A percentile compares a stretch with the other conserved stretches of the same genome.
These are phyloP conservation scores for Chlorella vulgaris DNA, from an alignment of 139 green algal genomes.

Conservation along the genomic window DNA sequence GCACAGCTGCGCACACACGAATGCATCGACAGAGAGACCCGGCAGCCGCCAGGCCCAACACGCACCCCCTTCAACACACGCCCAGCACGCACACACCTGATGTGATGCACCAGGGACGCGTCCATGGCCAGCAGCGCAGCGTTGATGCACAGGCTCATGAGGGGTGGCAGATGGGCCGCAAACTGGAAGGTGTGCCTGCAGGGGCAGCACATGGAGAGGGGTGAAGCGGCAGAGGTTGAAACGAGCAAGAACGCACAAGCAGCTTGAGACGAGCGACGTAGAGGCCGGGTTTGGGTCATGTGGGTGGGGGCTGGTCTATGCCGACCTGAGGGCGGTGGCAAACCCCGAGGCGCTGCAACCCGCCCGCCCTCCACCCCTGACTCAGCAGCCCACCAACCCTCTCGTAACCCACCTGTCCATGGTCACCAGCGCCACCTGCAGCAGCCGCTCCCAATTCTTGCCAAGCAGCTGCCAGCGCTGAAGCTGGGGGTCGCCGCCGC, in stretches of 20 bases:
- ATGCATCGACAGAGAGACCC: too few relatives aligned
- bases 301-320: too few relatives aligned
- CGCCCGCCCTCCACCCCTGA: background rate
- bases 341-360: too few relatives aligned
- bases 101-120: conserved; percentile 44
- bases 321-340: too few relatives aligned
- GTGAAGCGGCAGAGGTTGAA: background rate
- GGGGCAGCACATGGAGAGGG: too few relatives aligned
- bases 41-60: background rate
- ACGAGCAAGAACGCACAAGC: background rate
- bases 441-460: conserved; percentile 50
- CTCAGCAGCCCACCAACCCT: background rate
- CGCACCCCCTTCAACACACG: background rate
- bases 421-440: conserved; percentile 44
- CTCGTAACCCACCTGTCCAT: conserved; percentile 33
- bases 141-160: conserved; percentile 62
- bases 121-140: conserved; percentile 64
- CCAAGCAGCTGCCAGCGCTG: conserved; percentile 18
- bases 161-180: conserved; percentile 63
- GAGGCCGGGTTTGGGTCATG: too few relatives aligned
- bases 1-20: too few relatives aligned
- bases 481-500: background rate
- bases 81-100: conserved; percentile 23
- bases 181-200: conserved; percentile 43
- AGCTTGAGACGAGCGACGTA: too few relatives aligned